Base-by-base conservation (phyloP, 2,329 filamentous ascomycete species). In the Diaporthe citrichinensis region DNA sequence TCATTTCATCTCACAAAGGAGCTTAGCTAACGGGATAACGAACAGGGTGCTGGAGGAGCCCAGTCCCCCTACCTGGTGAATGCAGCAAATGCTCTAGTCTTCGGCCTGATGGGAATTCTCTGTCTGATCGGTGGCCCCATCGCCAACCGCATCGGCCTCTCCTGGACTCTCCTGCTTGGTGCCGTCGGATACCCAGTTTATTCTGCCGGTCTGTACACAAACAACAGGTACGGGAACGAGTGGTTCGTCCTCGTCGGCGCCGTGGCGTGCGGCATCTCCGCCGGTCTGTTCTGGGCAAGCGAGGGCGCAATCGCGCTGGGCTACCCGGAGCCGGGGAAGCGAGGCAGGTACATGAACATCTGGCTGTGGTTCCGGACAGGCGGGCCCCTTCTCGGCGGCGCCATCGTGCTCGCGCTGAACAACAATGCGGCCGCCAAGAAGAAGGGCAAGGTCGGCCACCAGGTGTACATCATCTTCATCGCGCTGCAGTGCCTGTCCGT, bases 211-310 rank as follows among this genome's bases (percentile, higher is more conserved):
- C 84, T 93, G 0, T 93, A 93, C 81, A 88, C 87, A 71, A 92
- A 93, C 82, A 93, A 93, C 79, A 86, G 91, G 1, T 93, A 86
- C 78, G 89, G 90, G 2, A 90, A 85, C 2, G 87, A 89, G 73
- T 94, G 92, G 92, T 87, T 93, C 51, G 88, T 92, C 20, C 85
- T 93, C 9, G 84, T 94, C 44, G 92, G 91, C 3, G 90, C 90
- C 14, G 90, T 90, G 0, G 84, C 91, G 1, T 93, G 90, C 79
- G 92, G 92, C 25, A 84, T 93, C 28, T 90, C 88, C 0, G 92
- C 92, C 0, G 92, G 92, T 0, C 85, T 93, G 3, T 93, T 93
- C 82, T 94, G 92, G 92, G 90, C 90, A 83, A 90, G 91, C 0
- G 92, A 94, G 84, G 91, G 90, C 1, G 92, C 92, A 0, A 92